A percentile compares a stretch with the other conserved stretches of the same genome.
Evolutionary conservation across 768 basidiomycete species (phyloP).

Genomic region (Leccinum uliginosum): DNA sequence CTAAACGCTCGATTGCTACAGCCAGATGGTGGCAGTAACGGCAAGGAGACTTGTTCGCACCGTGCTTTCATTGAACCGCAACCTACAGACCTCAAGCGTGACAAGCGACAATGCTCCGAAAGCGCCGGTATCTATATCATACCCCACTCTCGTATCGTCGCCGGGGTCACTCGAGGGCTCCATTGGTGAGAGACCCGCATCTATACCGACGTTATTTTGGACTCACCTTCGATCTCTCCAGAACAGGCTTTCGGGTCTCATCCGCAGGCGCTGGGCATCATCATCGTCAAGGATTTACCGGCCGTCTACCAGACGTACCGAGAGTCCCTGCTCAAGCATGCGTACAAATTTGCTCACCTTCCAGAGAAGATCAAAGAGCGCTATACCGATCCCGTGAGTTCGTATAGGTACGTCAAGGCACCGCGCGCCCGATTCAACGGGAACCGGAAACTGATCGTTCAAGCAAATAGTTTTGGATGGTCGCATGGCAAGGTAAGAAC

Average conservation of each 20-base stretch:
- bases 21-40: constrained; percentile 1
- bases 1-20: not conserved
- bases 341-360: constrained; percentile 71
- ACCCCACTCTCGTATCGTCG: constrained; percentile 49
- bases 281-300: constrained; percentile 81
- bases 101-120: constrained; percentile 7
- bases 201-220: not conserved
- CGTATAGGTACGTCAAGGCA: constrained; percentile 59
- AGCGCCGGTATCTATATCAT: constrained; percentile 52
- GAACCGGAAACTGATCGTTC: not conserved
- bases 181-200: constrained; percentile 47
- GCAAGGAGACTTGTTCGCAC: constrained; percentile 13
- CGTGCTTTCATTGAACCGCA: constrained; percentile 2
- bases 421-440: not conserved
- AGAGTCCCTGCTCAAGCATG: constrained; percentile 67
- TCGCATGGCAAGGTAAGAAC: constrained; percentile 80
- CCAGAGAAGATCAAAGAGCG: constrained; percentile 64
- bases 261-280: constrained; percentile 71
- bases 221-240: constrained; percentile 23
- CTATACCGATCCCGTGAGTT: constrained; percentile 66
- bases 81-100: constrained; percentile 13
- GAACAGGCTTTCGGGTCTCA: constrained; percentile 82
- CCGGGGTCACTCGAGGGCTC: constrained; percentile 51
- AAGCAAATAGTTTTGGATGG: constrained; percentile 82
- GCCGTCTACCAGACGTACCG: constrained; percentile 56